Base-by-base conservation (phyloP, 2,329 filamentous ascomycete genomes). In the Didymella keratinophila region DNA sequence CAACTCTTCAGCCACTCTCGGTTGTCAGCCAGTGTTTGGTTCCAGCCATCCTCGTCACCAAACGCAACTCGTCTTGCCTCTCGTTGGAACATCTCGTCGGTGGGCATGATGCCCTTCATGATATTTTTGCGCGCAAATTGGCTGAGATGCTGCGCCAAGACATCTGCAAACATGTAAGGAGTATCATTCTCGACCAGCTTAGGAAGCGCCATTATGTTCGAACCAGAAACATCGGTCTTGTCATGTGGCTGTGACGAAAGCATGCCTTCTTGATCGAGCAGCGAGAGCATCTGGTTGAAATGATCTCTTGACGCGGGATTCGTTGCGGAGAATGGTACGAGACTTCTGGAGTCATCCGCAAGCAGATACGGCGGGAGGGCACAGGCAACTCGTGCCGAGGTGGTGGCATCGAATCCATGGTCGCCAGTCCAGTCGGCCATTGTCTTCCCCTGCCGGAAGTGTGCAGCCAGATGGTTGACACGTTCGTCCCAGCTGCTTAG, bases 61-160 rank as follows among this genome's bases (percentile, higher is more conserved):
- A 80, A 83, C 2, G 82, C 48, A n/a, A 82, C 72, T 20, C 72
- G 68, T 32, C 81, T 68, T 7, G 81, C 78, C 52, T 81, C 76
- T 4, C 65, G 65, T 63, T 83, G 81, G 30, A 83, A 76, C 78
- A 81, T 80, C 39, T 82, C 79, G 58, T 83, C 81, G 1, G 79
- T 81, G 8, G 80, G 73, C 16, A 78, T 68, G 4, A 79, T 55
- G 20, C 78, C 78, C 32, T 69, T 36, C 23, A 62, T 46, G 59
- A 71, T 71, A 18, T 75, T 71, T 61, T 77, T 73, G 60, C 77
- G 75, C 16, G 78, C 79, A 58, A 75, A 81, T 20, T 69, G 72
- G 46, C 78, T 78, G 1, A 82, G 70, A 39, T 77, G 67, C 5
- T 78, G 71, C 8, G 79, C 78, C 18, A 82, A 58, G 12, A 80